phyloP scores from a whole-genome alignment of 305 asterid species.

The Petunia hybrid region DNA sequence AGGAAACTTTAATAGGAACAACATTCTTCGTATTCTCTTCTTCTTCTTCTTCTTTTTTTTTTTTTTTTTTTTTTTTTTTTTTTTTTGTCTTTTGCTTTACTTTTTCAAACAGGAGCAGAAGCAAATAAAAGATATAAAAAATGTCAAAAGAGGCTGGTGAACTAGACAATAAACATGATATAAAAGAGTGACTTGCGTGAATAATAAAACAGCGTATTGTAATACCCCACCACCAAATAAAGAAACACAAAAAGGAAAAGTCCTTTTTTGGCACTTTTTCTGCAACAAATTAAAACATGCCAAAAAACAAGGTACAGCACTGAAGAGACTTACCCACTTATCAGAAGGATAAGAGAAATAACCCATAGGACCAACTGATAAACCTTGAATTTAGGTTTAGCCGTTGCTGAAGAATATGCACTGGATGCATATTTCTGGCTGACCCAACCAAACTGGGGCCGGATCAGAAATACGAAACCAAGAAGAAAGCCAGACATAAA shows the following conservation, averaged over 20 bases:
- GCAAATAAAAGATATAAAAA: constrained; percentile 17
- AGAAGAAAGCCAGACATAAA: constrained; percentile 59
- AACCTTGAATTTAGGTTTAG: constrained; percentile 48
- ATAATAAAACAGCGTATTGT: not conserved
- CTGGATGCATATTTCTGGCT: constrained; percentile 49
- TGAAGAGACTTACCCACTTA: constrained; percentile 50
- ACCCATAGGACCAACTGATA: constrained; percentile 54
- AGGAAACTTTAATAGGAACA: not conserved
- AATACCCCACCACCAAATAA: not conserved
- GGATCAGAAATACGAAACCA: constrained; percentile 57
- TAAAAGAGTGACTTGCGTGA: not conserved
- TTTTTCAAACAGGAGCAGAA: not conserved
- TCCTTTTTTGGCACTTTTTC: not conserved
- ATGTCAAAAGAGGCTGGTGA: not conserved
- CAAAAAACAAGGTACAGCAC: constrained; percentile 12
- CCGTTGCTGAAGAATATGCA: constrained; percentile 37
- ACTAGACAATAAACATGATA: too few relatives aligned
- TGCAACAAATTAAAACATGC: not conserved
- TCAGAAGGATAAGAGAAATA: constrained; percentile 48
- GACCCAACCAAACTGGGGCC: constrained; percentile 63
- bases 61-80: too few relatives aligned
- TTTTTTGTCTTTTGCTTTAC: not conserved
- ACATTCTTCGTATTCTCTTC: not conserved
- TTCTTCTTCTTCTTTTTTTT: too few relatives aligned
- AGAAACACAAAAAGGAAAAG: not conserved